These are phyloP conservation scores for Boletus coccyginus DNA, from an alignment of 768 basidiomycete species.

Conservation along the genomic window DNA sequence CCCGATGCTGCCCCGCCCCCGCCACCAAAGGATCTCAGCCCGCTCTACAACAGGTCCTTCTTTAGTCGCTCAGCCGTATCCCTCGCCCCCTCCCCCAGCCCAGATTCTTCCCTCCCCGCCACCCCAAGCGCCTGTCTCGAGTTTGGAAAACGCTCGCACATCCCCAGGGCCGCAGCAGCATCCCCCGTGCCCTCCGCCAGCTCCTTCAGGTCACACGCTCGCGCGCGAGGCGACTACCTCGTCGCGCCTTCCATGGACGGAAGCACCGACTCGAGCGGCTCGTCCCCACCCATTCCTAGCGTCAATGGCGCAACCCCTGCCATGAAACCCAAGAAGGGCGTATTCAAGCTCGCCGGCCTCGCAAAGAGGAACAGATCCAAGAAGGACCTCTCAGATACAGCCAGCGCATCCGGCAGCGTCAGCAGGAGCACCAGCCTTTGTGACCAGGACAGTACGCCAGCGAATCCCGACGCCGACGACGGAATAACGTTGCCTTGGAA, in stretches of 20 bases:
- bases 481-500: constrained; percentile 72
- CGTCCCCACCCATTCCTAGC: constrained; percentile 6
- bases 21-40: constrained; percentile 57
- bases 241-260: constrained; percentile 21
- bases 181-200: constrained; percentile 19
- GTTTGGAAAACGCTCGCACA: background rate
- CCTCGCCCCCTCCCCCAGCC: constrained; percentile 39
- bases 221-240: constrained; percentile 9
- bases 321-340: constrained; percentile 26
- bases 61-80: constrained; percentile 46
- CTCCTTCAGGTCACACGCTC: constrained; percentile 17
- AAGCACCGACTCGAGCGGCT: constrained; percentile 26
- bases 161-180: background rate
- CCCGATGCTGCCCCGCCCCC: constrained; percentile 37
- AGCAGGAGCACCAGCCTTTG: constrained; percentile 11
- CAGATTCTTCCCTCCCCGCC: constrained; percentile 15
- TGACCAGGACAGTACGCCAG: constrained; percentile 6
- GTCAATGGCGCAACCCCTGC: constrained; percentile 1
- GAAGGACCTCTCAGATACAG: constrained; percentile 26
- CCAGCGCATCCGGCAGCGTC: constrained; percentile 13
- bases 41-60: constrained; percentile 33
- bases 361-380: constrained; percentile 32
- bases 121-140: constrained; percentile 11
- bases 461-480: constrained; percentile 44
- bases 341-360: constrained; percentile 38